Evolutionary conservation across 2,329 filamentous ascomycete species (phyloP).

Genomic region (Xylaria sp.): DNA sequence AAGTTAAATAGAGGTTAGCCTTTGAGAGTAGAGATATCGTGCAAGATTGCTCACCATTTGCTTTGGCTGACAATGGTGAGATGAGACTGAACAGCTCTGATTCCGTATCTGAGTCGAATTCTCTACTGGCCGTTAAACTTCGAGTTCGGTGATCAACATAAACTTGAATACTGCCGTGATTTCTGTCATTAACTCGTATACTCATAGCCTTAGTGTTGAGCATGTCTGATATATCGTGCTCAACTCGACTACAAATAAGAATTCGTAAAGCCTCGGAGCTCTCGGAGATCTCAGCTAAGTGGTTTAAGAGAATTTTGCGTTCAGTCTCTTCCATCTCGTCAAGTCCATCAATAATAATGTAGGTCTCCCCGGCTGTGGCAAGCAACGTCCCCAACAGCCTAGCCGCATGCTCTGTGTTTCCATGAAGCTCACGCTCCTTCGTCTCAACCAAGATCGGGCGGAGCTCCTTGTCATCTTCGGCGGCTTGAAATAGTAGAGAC

Average conservation of each 20-base stretch:
- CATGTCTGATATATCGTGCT: slow-evolving; percentile 33
- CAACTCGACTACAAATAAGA: slow-evolving; percentile 36
- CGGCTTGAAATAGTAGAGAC: slow-evolving; percentile 32
- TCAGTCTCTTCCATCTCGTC: slow-evolving; percentile 39
- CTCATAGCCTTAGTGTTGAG: slow-evolving; percentile 7
- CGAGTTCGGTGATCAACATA: slow-evolving; percentile 27
- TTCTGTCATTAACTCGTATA: slow-evolving; percentile 21
- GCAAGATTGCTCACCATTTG: slow-evolving; percentile 38
- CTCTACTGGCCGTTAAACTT: slow-evolving; percentile 22
- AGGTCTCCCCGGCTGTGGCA: slow-evolving; percentile 25
- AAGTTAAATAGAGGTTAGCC: too few species aligned
- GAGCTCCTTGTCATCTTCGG: slow-evolving; percentile 27
- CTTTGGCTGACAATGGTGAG: slow-evolving; percentile 30
- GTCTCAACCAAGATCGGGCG: slow-evolving; percentile 32
- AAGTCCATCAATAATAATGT: slow-evolving; percentile 39
- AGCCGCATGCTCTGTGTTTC: slow-evolving; percentile 29
- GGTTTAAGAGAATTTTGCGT: slow-evolving; percentile 21
- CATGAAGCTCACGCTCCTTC: slow-evolving; percentile 20
- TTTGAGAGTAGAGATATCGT: too few species aligned
- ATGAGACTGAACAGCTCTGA: too few species aligned
- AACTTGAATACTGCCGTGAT: slow-evolving; percentile 31
- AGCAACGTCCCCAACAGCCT: slow-evolving; percentile 36
- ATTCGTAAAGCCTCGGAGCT: slow-evolving; percentile 25
- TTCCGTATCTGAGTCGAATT: too few species aligned
- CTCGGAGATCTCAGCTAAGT: slow-evolving; percentile 20